These are phyloP conservation scores for Trichoderma pleuroti DNA, from an alignment of 2,329 filamentous ascomycete genomes.

Conservation along the genomic window DNA sequence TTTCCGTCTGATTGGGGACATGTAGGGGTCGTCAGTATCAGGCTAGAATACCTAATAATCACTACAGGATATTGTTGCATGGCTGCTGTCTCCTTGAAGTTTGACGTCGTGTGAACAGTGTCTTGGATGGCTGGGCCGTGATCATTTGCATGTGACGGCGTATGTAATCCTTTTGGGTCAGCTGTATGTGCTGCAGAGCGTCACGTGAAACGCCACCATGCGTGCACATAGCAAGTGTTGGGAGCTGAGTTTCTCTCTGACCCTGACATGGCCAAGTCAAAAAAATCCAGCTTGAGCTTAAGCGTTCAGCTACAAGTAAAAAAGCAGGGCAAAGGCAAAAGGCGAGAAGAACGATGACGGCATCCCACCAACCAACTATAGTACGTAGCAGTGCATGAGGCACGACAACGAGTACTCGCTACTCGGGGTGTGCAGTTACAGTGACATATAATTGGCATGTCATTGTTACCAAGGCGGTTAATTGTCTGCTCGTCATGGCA, in stretches of 20 bases:
- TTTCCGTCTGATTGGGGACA: neutral
- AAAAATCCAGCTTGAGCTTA: neutral
- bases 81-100: neutral
- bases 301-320: neutral
- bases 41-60: neutral
- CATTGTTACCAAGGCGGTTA: neutral
- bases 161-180: neutral
- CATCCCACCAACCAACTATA: neutral
- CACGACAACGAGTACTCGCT: neutral
- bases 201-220: neutral
- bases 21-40: neutral
- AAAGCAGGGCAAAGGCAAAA: neutral
- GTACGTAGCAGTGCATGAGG: neutral
- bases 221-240: neutral
- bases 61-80: slow-evolving; percentile 1
- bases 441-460: neutral
- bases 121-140: neutral
- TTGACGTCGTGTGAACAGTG: neutral
- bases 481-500: neutral
- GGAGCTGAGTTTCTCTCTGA: neutral
- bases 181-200: neutral
- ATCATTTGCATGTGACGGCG: slow-evolving; percentile 11
- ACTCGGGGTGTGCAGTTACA: neutral
- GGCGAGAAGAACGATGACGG: neutral
- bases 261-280: neutral